Conservation (phyloP, 768 basidiomycete species). For the Phallus indusiatus region DNA sequence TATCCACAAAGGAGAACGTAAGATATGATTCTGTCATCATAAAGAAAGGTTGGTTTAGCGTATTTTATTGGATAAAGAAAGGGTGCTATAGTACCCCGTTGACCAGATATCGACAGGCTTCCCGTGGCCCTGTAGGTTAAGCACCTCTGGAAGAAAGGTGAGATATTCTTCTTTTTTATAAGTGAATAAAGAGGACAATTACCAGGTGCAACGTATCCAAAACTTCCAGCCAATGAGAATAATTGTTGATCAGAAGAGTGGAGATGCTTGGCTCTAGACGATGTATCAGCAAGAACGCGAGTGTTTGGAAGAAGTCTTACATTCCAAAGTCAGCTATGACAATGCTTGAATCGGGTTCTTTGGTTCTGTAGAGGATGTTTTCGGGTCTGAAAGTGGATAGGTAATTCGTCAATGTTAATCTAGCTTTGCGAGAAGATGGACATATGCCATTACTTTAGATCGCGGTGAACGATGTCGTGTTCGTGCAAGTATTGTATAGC, state of each 20-base stretch:
- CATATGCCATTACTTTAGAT: slow-evolving; percentile 64
- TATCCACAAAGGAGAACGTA: slow-evolving; percentile 95
- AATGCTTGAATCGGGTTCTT: slow-evolving; percentile 65
- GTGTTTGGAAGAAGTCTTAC: slow-evolving; percentile 37
- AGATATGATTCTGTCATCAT: slow-evolving; percentile 64
- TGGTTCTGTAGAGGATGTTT: slow-evolving; percentile 88
- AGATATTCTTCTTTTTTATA: too few species aligned
- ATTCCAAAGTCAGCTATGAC: slow-evolving; percentile 98
- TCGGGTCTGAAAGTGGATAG: slow-evolving; percentile 56
- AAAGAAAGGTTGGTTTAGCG: background rate
- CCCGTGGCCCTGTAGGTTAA: slow-evolving; percentile 75
- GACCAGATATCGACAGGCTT: slow-evolving; percentile 94
- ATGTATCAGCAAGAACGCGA: background rate
- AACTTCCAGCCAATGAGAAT: slow-evolving; percentile 64
- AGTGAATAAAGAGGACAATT: background rate
- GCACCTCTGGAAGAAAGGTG: slow-evolving; percentile 39
- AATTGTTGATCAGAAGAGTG: slow-evolving; percentile 63
- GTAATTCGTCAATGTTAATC: background rate
- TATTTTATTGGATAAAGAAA: slow-evolving; percentile 1
- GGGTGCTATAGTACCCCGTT: slow-evolving; percentile 51
- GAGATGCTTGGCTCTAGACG: slow-evolving; percentile 68
- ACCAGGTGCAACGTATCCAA: slow-evolving; percentile 84
- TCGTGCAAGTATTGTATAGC: slow-evolving; percentile 87
- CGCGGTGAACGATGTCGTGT: slow-evolving; percentile 91
- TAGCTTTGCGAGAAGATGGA: background rate